Percentiles rank a stretch among this genome's conserved stretches.
These are phyloP conservation scores for Nakataea oryzae DNA, from an alignment of 2,329 filamentous ascomycete species.

Conservation along the genomic window DNA sequence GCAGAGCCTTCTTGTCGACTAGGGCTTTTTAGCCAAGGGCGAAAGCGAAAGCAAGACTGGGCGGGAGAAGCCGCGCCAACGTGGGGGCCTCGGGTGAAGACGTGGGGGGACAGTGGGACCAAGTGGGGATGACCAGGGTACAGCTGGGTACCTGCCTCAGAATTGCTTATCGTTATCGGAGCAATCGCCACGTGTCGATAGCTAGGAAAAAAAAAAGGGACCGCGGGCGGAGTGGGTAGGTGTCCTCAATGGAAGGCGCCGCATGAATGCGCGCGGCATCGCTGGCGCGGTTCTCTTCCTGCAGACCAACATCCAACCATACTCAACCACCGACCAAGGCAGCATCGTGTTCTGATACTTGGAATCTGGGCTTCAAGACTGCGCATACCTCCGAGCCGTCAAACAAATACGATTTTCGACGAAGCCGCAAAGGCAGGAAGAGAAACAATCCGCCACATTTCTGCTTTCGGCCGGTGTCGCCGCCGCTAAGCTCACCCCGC, in stretches of 20 bases:
- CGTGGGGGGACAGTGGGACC: no score
- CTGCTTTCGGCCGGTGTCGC: neutral
- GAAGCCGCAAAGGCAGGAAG: neutral
- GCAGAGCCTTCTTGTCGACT: neutral
- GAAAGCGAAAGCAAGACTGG: neutral
- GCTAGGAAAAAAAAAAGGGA: neutral
- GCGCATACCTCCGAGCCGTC: no score
- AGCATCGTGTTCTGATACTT: no score
- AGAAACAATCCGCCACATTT: neutral
- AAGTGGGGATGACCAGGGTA: no score
- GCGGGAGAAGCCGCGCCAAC: no score
- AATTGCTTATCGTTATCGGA: neutral
- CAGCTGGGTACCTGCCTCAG: no score
- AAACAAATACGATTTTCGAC: neutral
- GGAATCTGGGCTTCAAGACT: no score
- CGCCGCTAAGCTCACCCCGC: no score
- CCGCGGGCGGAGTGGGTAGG: neutral
- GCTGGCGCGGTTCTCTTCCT: neutral
- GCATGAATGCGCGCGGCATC: neutral
- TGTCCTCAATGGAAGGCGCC: neutral
- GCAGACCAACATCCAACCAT: no score
- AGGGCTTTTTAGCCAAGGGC: neutral
- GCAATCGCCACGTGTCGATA: conserved; percentile 3
- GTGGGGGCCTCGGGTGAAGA: no score
- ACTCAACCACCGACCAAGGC: no score